phyloP scores from a whole-genome alignment of 805 yeast species.

The Schwanniomyces sp. region DNA sequence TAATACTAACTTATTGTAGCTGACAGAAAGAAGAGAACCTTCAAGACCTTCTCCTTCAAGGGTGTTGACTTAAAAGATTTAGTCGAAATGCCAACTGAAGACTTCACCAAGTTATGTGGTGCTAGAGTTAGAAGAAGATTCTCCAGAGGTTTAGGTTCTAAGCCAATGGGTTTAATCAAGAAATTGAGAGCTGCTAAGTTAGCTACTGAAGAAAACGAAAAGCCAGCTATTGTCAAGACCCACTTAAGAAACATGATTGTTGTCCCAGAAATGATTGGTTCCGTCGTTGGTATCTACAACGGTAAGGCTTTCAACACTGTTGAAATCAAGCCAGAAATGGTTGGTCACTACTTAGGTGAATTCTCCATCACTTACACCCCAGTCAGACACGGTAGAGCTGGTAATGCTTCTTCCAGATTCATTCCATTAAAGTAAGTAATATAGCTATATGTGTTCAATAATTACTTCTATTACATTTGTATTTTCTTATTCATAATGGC shows the following conservation, averaged over 20 bases:
- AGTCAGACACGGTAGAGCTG: constrained; percentile 99
- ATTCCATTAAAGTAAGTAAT: constrained; percentile 56
- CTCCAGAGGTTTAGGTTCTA: constrained; percentile 93
- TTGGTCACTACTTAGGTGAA: constrained; percentile 99
- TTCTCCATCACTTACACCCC: constrained; percentile 99
- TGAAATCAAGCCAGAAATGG: constrained; percentile 99
- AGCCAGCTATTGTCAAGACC: constrained; percentile 97
- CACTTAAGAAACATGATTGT: constrained; percentile 98
- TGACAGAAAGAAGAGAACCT: constrained; percentile 81
- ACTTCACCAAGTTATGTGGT: constrained; percentile 92
- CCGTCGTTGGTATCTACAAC: constrained; percentile 98
- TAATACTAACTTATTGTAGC: constrained; percentile 31
- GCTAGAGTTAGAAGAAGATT: constrained; percentile 99
- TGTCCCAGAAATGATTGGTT: constrained; percentile 99
- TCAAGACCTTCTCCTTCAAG: constrained; percentile 97
- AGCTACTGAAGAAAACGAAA: constrained; percentile 87
- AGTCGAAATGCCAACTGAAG: constrained; percentile 92
- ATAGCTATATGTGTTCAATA: constrained; percentile 15
- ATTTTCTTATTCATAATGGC: constrained; percentile 7
- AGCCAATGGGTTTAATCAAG: constrained; percentile 94
- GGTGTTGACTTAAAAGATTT: constrained; percentile 97
- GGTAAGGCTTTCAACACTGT: constrained; percentile 99
- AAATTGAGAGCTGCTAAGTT: constrained; percentile 97
- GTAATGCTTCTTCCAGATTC: constrained; percentile 78
- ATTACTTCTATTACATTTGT: constrained; percentile 4